Evolutionary conservation across 2,329 filamentous ascomycete genomes (phyloP), one percentile per base, ranked within the genome.

Genomic region (Xylaria sp.): DNA sequence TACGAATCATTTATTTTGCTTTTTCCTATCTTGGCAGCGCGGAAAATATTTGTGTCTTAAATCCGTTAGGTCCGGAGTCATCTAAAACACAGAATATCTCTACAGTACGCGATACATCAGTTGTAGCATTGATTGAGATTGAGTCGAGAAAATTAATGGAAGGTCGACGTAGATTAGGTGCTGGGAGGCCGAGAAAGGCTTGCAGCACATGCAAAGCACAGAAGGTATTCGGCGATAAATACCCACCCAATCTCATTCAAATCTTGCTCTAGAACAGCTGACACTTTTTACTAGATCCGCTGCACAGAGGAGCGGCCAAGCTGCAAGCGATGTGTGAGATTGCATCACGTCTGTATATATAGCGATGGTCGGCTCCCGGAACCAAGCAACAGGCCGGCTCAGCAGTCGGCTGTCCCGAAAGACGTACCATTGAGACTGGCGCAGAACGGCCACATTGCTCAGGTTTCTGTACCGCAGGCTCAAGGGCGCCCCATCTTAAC

Each of bases 261-360:
- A 36, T 23, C 2, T 23, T n/a, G n/a, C n/a, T n/a, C n/a, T n/a
- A n/a, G n/a, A n/a, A n/a, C n/a, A 28, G 45, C 32, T 60, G 45
- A 53, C 39, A 34, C 48, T 8, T 3, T 39, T 18, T 13, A 30
- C 15, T 52, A 66, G 64, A 66, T 66, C 43, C 43, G 64, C 20
- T 66, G 53, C 36, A 66, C 59, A 32, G 64, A 66, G 53, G 64
- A 66, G 46, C 39, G 64, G 20, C 59, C 59, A 13, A 63, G 32
- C 53, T 66, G 59, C 46, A 66, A 63, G 45, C 53, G 64, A 32
- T 66, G 59, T 63, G 43, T 52, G 8, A 62, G 64, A 20, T 46
- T 66, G 18, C 32, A 56, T 12, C 59, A 66, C 25, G 7, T 30
- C 12, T 66, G 64, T 59, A 52, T 20, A 9, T 66, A 63, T 34